Conservation (phyloP, 139 green algal genomes). For the Chlamydomonas asymmetrica region DNA sequence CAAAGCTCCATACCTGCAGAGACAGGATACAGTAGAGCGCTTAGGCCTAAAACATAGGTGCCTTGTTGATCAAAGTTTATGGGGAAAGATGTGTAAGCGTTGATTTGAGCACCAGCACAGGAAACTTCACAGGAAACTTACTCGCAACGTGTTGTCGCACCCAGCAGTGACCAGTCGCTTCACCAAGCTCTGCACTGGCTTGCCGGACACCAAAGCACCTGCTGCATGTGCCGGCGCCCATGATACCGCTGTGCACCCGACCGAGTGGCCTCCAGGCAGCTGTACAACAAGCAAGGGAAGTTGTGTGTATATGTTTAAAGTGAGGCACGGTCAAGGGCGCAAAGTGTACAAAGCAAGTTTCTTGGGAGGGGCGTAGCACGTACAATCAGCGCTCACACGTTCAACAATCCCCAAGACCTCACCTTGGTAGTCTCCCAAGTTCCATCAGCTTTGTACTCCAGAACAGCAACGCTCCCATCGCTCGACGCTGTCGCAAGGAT, state of each 20-base stretch:
- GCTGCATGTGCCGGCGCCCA: slow-evolving; percentile 84
- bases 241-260: slow-evolving; percentile 85
- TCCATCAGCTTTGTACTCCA: slow-evolving; percentile 63
- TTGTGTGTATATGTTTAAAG: too few species aligned
- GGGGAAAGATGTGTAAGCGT: too few species aligned
- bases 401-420: background rate
- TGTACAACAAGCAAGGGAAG: too few species aligned
- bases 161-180: slow-evolving; percentile 76
- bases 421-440: slow-evolving; percentile 69
- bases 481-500: slow-evolving; percentile 87
- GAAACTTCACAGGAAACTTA: too few species aligned
- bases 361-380: too few species aligned
- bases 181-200: slow-evolving; percentile 43
- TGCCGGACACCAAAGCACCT: slow-evolving; percentile 60
- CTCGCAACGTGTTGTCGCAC: slow-evolving; percentile 91
- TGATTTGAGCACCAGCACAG: too few species aligned
- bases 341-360: too few species aligned
- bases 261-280: slow-evolving; percentile 67
- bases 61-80: too few species aligned
- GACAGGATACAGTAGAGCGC: background rate
- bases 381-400: background rate
- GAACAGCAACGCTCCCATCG: slow-evolving; percentile 86
- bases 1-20: slow-evolving; percentile 68
- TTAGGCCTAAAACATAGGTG: background rate
- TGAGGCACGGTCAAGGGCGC: too few species aligned